Percentiles rank a stretch among this genome's conserved stretches.
phyloP scores from a whole-genome alignment of 371 early-diverging fungal species.

The Thermomucor indicae-seudaticae region DNA sequence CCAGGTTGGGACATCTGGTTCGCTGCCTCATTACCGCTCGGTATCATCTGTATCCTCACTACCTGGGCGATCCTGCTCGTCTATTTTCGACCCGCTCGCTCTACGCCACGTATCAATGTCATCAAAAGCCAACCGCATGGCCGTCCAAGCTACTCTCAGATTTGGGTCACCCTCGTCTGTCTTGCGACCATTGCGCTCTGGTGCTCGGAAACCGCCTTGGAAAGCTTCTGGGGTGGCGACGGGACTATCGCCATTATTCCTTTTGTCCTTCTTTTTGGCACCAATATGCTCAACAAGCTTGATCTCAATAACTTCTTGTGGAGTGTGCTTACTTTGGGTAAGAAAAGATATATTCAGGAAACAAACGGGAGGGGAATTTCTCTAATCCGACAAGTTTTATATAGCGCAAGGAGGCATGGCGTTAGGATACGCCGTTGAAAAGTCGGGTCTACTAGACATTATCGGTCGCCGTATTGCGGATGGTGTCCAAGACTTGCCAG shows the following conservation, averaged over 20 bases:
- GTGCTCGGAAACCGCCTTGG: slow-evolving; percentile 76
- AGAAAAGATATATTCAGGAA: too few relatives aligned
- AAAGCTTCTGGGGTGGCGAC: slow-evolving; percentile 80
- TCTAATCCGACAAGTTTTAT: background rate
- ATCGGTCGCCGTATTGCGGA: slow-evolving; percentile 47
- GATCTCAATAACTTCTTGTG: slow-evolving; percentile 91
- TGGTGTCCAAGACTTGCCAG: slow-evolving; percentile 52
- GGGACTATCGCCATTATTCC: slow-evolving; percentile 90
- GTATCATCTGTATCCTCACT: slow-evolving; percentile 60
- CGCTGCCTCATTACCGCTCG: slow-evolving; percentile 68
- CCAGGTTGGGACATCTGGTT: slow-evolving; percentile 89
- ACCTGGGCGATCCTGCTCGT: slow-evolving; percentile 78
- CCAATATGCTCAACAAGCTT: slow-evolving; percentile 87
- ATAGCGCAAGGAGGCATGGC: slow-evolving; percentile 94
- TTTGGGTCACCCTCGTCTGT: slow-evolving; percentile 52
- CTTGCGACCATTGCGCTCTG: slow-evolving; percentile 77
- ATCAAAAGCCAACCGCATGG: slow-evolving; percentile 42
- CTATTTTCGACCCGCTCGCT: slow-evolving; percentile 56
- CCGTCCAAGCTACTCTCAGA: slow-evolving; percentile 30
- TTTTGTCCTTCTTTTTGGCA: slow-evolving; percentile 81
- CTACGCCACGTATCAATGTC: slow-evolving; percentile 14
- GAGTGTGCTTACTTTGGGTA: slow-evolving; percentile 73
- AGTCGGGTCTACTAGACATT: slow-evolving; percentile 47
- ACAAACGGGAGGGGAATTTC: too few relatives aligned
- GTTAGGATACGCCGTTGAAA: slow-evolving; percentile 57